Evolutionary conservation across 2,329 filamentous ascomycete genomes (phyloP).

Genomic region (Phialocephala sp.): DNA sequence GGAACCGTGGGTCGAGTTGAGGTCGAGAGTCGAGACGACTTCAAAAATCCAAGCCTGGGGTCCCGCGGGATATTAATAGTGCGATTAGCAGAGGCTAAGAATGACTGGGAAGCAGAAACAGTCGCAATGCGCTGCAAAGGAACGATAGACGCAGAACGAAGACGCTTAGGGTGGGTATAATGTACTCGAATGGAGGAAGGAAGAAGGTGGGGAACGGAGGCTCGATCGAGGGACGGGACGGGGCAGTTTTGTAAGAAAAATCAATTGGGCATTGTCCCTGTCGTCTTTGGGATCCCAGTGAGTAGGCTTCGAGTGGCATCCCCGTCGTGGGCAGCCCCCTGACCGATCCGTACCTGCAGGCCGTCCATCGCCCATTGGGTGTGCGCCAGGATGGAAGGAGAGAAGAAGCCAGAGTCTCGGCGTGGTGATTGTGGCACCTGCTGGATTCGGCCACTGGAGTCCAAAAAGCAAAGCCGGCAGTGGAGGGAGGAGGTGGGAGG

Average conservation of each 20-base stretch:
- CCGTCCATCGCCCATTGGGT: neutral
- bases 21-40: neutral
- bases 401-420: conserved; percentile 3
- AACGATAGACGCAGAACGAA: neutral
- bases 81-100: neutral
- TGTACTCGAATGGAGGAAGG: neutral
- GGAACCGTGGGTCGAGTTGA: neutral
- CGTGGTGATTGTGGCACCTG: conserved; percentile 4
- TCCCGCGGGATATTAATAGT: neutral
- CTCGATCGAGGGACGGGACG: conserved; percentile 11
- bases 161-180: neutral
- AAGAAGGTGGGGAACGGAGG: conserved; percentile 8
- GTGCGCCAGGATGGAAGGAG: neutral
- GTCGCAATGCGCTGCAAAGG: neutral
- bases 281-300: neutral
- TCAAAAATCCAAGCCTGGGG: neutral
- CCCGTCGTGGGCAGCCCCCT: neutral
- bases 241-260: conserved; percentile 8
- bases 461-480: neutral
- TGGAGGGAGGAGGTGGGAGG: neutral
- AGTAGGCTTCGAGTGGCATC: neutral
- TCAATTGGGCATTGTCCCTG: neutral
- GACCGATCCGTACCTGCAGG: conserved; percentile 11
- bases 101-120: neutral
- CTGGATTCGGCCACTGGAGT: neutral